Percentiles rank a stretch among this genome's conserved stretches.
phyloP scores from a whole-genome alignment of 2,329 filamentous ascomycete genomes.

The Colletotrichum tabaci region DNA sequence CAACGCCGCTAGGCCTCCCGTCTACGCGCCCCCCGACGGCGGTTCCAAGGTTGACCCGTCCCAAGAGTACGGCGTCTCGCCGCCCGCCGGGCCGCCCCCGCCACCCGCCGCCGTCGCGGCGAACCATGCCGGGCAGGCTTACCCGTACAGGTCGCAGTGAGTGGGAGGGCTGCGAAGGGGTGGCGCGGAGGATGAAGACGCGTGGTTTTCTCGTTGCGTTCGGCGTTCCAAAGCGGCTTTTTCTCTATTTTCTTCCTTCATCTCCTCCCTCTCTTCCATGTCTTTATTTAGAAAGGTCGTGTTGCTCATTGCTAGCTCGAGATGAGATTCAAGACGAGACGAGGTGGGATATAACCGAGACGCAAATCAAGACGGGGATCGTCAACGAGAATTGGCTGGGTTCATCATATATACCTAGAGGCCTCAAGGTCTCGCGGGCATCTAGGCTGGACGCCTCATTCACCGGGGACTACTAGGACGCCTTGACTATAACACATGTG shows the following conservation, averaged over 20 bases:
- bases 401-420: not conserved
- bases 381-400: not conserved
- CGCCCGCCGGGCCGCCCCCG: constrained; percentile 67
- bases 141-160: constrained; percentile 45
- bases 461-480: constrained; percentile 7
- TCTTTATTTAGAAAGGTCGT: not conserved
- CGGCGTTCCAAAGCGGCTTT: constrained; percentile 15
- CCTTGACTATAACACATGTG: constrained; percentile 18
- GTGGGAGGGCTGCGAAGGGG: constrained; percentile 33
- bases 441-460: constrained; percentile 16
- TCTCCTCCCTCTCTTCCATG: no score
- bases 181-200: constrained; percentile 25
- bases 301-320: constrained; percentile 19
- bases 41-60: constrained; percentile 67
- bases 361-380: not conserved
- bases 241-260: no score
- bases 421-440: not conserved
- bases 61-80: constrained; percentile 47
- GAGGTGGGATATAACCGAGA: constrained; percentile 15
- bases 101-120: constrained; percentile 45
- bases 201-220: constrained; percentile 23
- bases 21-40: constrained; percentile 67
- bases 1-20: constrained; percentile 64
- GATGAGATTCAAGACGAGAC: not conserved
- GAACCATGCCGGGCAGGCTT: constrained; percentile 54